A percentile compares a stretch with the other conserved stretches of the same genome.
Evolutionary conservation across 2,329 filamentous ascomycete genomes (phyloP).

Genomic region (Falciphora oryzae): DNA sequence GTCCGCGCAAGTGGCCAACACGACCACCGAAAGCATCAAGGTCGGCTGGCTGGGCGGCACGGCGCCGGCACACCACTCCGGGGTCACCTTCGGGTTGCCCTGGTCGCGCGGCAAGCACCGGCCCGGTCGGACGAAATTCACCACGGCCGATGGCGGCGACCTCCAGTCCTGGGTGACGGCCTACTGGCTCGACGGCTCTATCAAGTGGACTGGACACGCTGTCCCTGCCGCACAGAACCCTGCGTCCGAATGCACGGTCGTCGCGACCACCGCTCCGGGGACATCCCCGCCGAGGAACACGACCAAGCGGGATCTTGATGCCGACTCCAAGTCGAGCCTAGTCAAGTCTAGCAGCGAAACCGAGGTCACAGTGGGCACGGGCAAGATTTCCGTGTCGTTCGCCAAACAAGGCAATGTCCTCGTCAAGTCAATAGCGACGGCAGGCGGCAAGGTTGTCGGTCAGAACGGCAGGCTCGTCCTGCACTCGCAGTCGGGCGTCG

Average conservation of each 20-base stretch:
- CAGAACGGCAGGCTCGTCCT: constrained; percentile 45
- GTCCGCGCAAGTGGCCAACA: background rate
- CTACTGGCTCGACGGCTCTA: constrained; percentile 54
- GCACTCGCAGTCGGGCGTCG: constrained; percentile 42
- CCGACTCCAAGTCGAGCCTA: constrained; percentile 38
- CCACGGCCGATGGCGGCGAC: constrained; percentile 6
- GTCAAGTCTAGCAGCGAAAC: constrained; percentile 21
- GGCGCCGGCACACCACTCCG: background rate
- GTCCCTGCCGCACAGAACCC: constrained; percentile 27
- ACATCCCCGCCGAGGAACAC: background rate
- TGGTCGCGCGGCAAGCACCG: constrained; percentile 12
- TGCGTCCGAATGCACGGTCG: constrained; percentile 1
- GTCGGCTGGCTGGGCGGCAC: constrained; percentile 8
- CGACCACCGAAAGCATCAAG: background rate
- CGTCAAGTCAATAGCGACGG: constrained; percentile 33
- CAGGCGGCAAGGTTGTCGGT: constrained; percentile 36
- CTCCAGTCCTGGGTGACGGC: constrained; percentile 52
- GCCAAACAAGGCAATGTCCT: constrained; percentile 35
- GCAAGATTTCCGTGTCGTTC: constrained; percentile 36
- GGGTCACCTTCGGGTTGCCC: constrained; percentile 12
- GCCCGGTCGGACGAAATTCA: constrained; percentile 1
- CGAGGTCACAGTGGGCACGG: constrained; percentile 38
- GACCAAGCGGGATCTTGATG: constrained; percentile 23
- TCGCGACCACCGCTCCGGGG: constrained; percentile 10
- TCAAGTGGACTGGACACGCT: constrained; percentile 58